Evolutionary conservation across 1,284 basidiomycete species (phyloP).

Genomic region (Puccinia novopanici): DNA sequence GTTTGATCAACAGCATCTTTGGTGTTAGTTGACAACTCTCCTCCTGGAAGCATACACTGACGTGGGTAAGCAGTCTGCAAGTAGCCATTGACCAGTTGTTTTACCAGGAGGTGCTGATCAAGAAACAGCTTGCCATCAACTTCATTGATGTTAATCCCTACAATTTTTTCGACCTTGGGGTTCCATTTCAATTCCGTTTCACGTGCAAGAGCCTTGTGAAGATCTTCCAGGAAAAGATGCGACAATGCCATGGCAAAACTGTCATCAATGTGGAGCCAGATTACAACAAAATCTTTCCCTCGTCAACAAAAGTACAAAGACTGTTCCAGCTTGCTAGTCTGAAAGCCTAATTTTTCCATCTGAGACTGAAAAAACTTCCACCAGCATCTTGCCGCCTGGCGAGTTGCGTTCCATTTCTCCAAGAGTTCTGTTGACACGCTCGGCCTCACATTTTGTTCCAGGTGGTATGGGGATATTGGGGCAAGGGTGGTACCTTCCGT

Average conservation of each 20-base stretch:
- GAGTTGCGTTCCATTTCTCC: not conserved
- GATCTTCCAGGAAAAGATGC: not conserved
- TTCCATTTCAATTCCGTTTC: conserved; percentile 17
- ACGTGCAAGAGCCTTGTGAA: not conserved
- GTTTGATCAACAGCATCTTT: not conserved
- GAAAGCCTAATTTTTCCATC: not conserved
- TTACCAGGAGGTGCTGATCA: not conserved
- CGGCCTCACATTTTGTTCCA: conserved; percentile 16
- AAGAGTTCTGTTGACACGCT: not conserved
- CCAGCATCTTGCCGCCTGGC: conserved; percentile 5
- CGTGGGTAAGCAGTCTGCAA: not conserved
- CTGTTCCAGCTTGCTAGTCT: too few relatives aligned
- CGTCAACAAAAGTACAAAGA: too few relatives aligned
- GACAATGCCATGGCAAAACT: not conserved
- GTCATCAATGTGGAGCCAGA: not conserved
- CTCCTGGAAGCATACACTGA: not conserved
- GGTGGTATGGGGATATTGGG: not conserved
- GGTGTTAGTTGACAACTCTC: not conserved
- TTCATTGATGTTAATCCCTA: not conserved
- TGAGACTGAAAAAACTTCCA: not conserved
- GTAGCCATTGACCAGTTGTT: not conserved
- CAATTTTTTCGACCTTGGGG: not conserved
- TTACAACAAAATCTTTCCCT: too few relatives aligned
- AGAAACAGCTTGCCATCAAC: not conserved
- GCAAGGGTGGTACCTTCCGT: not conserved